Percentiles rank a stretch among this genome's conserved stretches.
phyloP scores from a whole-genome alignment of 2,329 filamentous ascomycete genomes.

The Dactylellina leptospora region DNA sequence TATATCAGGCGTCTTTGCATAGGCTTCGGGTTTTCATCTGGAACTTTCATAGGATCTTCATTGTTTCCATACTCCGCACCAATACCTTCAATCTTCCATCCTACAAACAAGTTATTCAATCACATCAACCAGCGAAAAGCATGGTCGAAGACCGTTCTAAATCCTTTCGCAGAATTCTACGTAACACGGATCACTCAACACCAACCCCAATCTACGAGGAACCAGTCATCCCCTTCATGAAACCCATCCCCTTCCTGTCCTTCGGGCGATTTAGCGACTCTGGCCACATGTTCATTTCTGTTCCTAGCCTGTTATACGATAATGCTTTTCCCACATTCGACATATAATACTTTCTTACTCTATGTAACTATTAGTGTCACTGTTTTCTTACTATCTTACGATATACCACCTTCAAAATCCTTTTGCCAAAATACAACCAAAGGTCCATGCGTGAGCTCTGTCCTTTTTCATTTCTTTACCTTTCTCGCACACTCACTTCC shows the following conservation, averaged over 20 bases:
- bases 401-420: conserved; percentile 5
- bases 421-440: conserved; percentile 33
- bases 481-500: not conserved
- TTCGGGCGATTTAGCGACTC: conserved; percentile 6
- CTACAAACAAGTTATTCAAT: too few species aligned
- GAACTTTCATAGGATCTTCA: not conserved
- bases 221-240: not conserved
- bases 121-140: too few species aligned
- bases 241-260: not conserved
- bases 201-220: not conserved
- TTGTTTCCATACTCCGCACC: not conserved
- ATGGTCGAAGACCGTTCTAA: too few species aligned
- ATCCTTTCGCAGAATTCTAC: too few species aligned
- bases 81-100: not conserved
- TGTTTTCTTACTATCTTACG: not conserved
- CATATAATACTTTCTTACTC: not conserved
- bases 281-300: not conserved
- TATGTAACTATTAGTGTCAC: conserved; percentile 33
- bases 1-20: conserved; percentile 28
- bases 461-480: not conserved
- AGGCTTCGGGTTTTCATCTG: not conserved
- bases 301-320: not conserved
- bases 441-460: conserved; percentile 24
- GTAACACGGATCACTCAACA: not conserved
- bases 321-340: not conserved